Evolutionary conservation across 2,329 filamentous ascomycete species (phyloP), one percentile per base, ranked within the genome.

Genomic region (Colletotrichum costaricense): DNA sequence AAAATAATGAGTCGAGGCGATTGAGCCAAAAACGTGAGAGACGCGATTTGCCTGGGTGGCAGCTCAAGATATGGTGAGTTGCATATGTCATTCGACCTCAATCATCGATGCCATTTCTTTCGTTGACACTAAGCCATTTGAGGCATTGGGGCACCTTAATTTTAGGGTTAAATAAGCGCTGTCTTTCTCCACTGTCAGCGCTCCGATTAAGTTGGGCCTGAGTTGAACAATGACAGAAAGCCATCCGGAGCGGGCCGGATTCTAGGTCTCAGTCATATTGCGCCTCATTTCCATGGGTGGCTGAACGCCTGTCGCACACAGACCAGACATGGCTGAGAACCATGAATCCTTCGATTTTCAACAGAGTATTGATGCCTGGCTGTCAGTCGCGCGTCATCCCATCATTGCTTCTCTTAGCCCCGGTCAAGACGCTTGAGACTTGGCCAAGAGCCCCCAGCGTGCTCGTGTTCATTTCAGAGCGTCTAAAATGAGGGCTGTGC

Each of bases 401-500:
- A 28, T 22, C 22, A 14, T 69, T 69, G 14, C 69, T 72, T 72
- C 56, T 69, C 64, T 26, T 12, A 30, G 14, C 8, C 22, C 14
- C 35, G 19, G 7, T 33, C 46, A n/a, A 62, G 24, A 24, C 42
- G 38, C 28, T 38, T 38, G 19, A 26, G 69, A 63, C 52, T 42
- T 42, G 35, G 65, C 65, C 69, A 58, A 69, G 65, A 69, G 57
- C 38, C 67, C 67, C 30, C 16, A 26, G 33, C 64, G 26, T 38
- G 26, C 38, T 68, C 69, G 57, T 69, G 58, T 69, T 69, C 52
- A 38, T 69, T n/a, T 55, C 49, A 33, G 38, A 58, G 49, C 35
- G 67, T 26, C 67, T 54, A 46, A 70, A 42, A 46, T 54, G 26
- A 67, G 69, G 65, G 52, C 38, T 52, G 57, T 58, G 69, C 69